Conservation (phyloP, 129 eudicot species). For the Chrysanthemum makinoi region DNA sequence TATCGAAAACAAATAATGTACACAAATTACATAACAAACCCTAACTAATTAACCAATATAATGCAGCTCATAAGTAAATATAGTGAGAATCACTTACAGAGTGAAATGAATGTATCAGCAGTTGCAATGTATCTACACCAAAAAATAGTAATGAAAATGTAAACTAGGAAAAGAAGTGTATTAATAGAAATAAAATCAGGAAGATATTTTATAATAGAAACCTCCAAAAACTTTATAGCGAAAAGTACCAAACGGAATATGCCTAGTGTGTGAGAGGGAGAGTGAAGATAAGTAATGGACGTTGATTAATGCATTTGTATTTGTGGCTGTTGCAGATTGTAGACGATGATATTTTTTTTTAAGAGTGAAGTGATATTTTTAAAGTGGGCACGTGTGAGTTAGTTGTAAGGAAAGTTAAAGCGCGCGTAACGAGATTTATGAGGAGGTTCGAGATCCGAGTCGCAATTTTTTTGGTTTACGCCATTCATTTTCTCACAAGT, state of each 20-base stretch:
- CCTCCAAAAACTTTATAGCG: background rate
- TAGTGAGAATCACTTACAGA: conserved; percentile 17
- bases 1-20: too few species aligned
- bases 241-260: background rate
- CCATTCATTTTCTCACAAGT: background rate
- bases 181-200: background rate
- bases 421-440: conserved; percentile 27
- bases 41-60: background rate
- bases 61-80: background rate
- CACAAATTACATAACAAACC: too few species aligned
- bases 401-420: conserved; percentile 21
- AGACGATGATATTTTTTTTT: background rate
- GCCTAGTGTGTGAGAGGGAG: background rate
- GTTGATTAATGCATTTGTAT: background rate
- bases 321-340: background rate
- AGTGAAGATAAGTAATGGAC: background rate
- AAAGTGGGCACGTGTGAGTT: conserved; percentile 29
- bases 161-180: background rate
- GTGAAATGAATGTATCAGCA: conserved; percentile 5
- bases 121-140: background rate
- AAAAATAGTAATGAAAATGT: background rate
- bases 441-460: conserved; percentile 28
- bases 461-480: background rate
- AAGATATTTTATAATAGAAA: background rate
- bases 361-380: conserved; percentile 8